Evolutionary conservation across 495 filamentous ascomycete genomes (phyloP), one percentile per base, ranked within the genome.

Genomic region (Tuber aestivum): DNA sequence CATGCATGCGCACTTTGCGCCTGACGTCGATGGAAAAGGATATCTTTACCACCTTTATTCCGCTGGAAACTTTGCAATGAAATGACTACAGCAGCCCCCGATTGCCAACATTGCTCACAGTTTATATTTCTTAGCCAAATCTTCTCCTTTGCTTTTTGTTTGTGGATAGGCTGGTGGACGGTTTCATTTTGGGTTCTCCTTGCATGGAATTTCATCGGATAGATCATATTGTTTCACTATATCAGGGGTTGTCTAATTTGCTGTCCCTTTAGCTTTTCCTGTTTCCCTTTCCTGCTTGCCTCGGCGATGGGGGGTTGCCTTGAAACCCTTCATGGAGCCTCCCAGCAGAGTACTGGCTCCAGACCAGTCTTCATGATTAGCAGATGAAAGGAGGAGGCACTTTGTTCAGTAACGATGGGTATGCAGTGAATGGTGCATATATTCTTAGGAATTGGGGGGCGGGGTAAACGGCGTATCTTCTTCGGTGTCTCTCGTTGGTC

Each of bases 151-250:
- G 56, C 56, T 65, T 65, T 61, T 65, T 35, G 27, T 35, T 32
- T 35, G 56, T 65, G 56, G 56, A 65, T 65, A 61, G 56, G 27
- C 14, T 27, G 56, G n/a, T 35, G 56, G 56, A 65, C 56, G 56
- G 27, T 65, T 65, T 65, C 56, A 18, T 65, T 65, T 65, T 65
- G 56, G 56, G 56, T 65, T 65, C 27, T 65, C 56, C 56, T 65
- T 65, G 56, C 56, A 65, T 65, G 56, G 56, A 65, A 65, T 65
- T 65, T 65, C 56, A 35, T 65, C 56, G 56, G 56, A 65, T 65
- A 65, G 56, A 65, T 35, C 56, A 65, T 65, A 65, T 65, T 65
- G 56, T 65, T 65, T 65, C 56, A 65, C 56, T 65, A n/a, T 65
- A 65, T 65, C 56, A 65, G 56, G 56, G 56, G 56, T 65, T 65